Evolutionary conservation across 2,329 filamentous ascomycete species (phyloP).

Genomic region (Phyllachora maydis): DNA sequence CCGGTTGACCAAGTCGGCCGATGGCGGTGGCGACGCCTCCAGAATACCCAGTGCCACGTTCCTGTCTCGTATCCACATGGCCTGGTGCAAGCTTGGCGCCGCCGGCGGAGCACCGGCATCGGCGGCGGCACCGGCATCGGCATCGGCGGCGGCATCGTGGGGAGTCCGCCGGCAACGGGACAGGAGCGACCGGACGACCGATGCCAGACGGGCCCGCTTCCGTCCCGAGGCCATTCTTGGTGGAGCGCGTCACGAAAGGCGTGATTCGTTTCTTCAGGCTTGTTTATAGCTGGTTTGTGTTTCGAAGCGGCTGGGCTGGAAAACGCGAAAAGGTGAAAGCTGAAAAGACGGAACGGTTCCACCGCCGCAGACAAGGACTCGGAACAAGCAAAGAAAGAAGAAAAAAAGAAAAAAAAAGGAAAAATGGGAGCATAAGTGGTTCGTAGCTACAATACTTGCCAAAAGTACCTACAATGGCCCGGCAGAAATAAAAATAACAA

Average conservation of each 20-base stretch:
- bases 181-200: too few relatives aligned
- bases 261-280: not conserved
- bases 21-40: not conserved
- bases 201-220: too few relatives aligned
- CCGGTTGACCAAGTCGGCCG: not conserved
- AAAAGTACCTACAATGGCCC: too few relatives aligned
- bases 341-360: not conserved
- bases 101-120: not conserved
- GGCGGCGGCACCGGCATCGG: not conserved
- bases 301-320: too few relatives aligned
- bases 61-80: not conserved
- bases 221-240: not conserved
- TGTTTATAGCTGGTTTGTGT: too few relatives aligned
- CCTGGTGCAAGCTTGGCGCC: not conserved
- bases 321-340: not conserved
- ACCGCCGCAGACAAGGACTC: not conserved
- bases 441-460: too few relatives aligned
- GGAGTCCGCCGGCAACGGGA: too few relatives aligned
- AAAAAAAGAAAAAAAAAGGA: not conserved
- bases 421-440: not conserved
- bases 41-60: too few relatives aligned
- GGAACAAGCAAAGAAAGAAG: not conserved
- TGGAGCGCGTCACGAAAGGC: not conserved
- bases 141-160: not conserved
- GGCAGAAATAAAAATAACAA: not conserved